Base-by-base conservation (phyloP, 345 rosid genomes). In the Eucalyptus virginea region DNA sequence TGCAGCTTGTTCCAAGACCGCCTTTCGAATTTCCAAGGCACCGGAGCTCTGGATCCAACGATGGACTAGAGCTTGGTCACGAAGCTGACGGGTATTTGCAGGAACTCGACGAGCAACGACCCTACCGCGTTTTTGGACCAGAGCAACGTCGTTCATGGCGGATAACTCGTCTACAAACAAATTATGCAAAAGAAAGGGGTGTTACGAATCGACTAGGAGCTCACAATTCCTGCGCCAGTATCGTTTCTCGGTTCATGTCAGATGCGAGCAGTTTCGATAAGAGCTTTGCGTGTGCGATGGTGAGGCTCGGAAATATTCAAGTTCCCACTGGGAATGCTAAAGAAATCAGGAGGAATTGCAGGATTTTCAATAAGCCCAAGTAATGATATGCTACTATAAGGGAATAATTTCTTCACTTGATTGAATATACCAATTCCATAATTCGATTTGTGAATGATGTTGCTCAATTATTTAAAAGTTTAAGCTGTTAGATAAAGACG, bases 111-210 rank as follows among this genome's bases (percentile, higher is more conserved):
- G 5, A 67, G 32, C 85, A 40, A 21, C 16, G 94, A 96, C 28
- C 98, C 96, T 5, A 86, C 94, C 1, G 94, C 92, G 67, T 94
- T 94, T 88, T 90, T 94, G 91, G 99, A 95, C 90, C 99, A 95
- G 72, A 89, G 90, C 51, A 95, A 95, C 96, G 4, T 88, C 93
- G 8, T 93, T 93, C 45, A 86, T 44, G 1, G 86, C 96, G 40
- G 98, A 97, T 81, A 94, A 95, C 49, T 91, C 90, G 62, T 52
- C 87, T 95, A 86, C 37, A 93, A 86, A 69, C 94, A 95, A 88
- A 90, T 95, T n/a, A 49, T 54, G 50, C 34, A 88, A 89, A 93
- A 87, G 49, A 95, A 91, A 90, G 96, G 97, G 45, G 86, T 97
- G 50, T 12, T 97, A 89, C 90, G 91, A 88, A 95, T 96, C 86